These are phyloP conservation scores for Hevea brasiliensis DNA, from an alignment of 345 rosid genomes.

Conservation along the genomic window DNA sequence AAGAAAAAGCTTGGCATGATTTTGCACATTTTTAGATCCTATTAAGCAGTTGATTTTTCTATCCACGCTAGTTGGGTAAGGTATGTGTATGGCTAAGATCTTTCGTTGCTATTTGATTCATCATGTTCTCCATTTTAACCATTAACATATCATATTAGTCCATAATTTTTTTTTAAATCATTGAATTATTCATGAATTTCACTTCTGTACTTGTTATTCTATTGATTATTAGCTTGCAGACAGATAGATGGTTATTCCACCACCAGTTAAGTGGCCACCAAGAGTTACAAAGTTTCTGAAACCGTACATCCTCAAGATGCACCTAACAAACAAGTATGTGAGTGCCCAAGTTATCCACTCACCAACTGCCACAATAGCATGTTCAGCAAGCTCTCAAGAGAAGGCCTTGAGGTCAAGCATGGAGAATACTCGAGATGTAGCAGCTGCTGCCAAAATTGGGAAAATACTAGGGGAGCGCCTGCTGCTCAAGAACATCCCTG, in stretches of 20 bases:
- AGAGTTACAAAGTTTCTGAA: conserved; percentile 57
- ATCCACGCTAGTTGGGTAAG: not conserved
- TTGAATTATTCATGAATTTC: not conserved
- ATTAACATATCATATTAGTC: not conserved
- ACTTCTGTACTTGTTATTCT: not conserved
- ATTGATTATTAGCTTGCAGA: conserved; percentile 4
- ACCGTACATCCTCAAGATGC: conserved; percentile 73
- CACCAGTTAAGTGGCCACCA: conserved; percentile 61
- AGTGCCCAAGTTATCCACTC: conserved; percentile 79
- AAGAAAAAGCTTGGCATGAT: not conserved
- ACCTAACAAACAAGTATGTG: conserved; percentile 74
- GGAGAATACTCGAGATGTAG: conserved; percentile 73
- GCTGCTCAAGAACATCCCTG: conserved; percentile 68
- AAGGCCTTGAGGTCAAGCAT: conserved; percentile 60
- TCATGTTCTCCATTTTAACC: not conserved
- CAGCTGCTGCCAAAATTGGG: conserved; percentile 83
- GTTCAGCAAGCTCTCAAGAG: conserved; percentile 79
- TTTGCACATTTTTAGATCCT: no score
- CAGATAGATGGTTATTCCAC: conserved; percentile 30
- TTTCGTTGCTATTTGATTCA: not conserved
- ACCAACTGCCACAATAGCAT: conserved; percentile 79
- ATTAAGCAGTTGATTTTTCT: no score
- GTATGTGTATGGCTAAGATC: not conserved
- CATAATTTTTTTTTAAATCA: not conserved
- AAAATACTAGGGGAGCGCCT: conserved; percentile 74